Evolutionary conservation across 2,329 filamentous ascomycete genomes (phyloP).

Genomic region (Fusarium solani-melongenae): DNA sequence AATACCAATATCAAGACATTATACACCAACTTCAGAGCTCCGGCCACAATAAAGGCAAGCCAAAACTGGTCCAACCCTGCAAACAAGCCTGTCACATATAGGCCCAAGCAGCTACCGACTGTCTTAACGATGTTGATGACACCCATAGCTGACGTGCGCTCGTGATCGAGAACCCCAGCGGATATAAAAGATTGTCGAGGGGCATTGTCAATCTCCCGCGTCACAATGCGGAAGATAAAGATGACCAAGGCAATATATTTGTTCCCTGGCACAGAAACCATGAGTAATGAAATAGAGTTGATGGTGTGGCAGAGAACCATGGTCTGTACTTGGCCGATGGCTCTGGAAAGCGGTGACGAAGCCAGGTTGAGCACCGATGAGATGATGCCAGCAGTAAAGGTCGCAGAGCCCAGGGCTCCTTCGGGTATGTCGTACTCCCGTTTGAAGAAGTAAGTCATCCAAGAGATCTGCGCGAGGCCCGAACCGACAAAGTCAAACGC

Average conservation of each 20-base stretch:
- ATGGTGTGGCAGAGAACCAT: constrained; percentile 39
- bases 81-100: constrained; percentile 34
- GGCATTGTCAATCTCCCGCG: constrained; percentile 35
- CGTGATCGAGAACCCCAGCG: constrained; percentile 28
- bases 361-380: constrained; percentile 37
- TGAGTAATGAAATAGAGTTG: constrained; percentile 30
- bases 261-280: constrained; percentile 35
- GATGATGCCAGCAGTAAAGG: constrained; percentile 36
- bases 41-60: constrained; percentile 37
- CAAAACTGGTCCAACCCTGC: constrained; percentile 35
- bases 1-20: constrained; percentile 38
- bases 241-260: constrained; percentile 32
- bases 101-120: constrained; percentile 31
- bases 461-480: constrained; percentile 37
- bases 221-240: constrained; percentile 38
- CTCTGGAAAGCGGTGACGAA: constrained; percentile 23
- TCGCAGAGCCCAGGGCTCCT: constrained; percentile 31
- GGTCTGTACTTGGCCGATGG: constrained; percentile 36
- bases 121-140: constrained; percentile 41
- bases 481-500: constrained; percentile 36
- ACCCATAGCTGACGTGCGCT: constrained; percentile 38
- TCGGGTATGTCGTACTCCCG: constrained; percentile 37
- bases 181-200: constrained; percentile 37
- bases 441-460: constrained; percentile 42
- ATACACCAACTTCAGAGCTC: constrained; percentile 27